Evolutionary conservation across 495 filamentous ascomycete genomes (phyloP).

Genomic region (Hyphodiscus hymeniophilus): DNA sequence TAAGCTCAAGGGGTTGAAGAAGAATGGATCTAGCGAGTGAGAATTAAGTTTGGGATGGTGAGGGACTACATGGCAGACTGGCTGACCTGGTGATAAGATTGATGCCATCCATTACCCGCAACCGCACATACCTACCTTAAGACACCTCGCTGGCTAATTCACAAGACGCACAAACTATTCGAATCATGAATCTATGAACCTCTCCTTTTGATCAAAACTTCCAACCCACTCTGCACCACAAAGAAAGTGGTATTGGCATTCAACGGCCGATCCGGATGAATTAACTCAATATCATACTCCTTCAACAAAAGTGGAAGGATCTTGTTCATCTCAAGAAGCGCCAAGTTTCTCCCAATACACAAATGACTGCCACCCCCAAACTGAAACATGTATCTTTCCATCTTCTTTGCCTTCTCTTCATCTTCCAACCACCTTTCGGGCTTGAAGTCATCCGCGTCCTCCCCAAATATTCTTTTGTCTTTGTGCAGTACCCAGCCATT

Average conservation of each 20-base stretch:
- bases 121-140: too few relatives aligned
- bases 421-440: conserved; percentile 60
- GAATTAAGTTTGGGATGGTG: too few relatives aligned
- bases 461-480: conserved; percentile 41
- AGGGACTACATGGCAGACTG: too few relatives aligned
- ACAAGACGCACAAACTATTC: too few relatives aligned
- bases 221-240: conserved; percentile 38
- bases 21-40: too few relatives aligned
- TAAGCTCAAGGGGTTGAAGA: too few relatives aligned
- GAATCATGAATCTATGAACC: too few relatives aligned
- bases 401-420: conserved; percentile 32
- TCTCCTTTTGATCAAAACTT: conserved; percentile 9
- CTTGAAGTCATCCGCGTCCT: conserved; percentile 50
- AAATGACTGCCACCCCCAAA: conserved; percentile 46
- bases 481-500: conserved; percentile 21
- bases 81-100: too few relatives aligned
- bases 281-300: conserved; percentile 43
- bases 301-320: conserved; percentile 40
- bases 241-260: conserved; percentile 45
- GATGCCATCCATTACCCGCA: too few relatives aligned
- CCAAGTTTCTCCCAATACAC: conserved; percentile 48
- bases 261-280: conserved; percentile 34
- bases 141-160: too few relatives aligned
- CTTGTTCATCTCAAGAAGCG: conserved; percentile 50
- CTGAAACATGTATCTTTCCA: conserved; percentile 44